phyloP scores from a whole-genome alignment of 1,139 yeast species.

The Ogataea hybrid region DNA sequence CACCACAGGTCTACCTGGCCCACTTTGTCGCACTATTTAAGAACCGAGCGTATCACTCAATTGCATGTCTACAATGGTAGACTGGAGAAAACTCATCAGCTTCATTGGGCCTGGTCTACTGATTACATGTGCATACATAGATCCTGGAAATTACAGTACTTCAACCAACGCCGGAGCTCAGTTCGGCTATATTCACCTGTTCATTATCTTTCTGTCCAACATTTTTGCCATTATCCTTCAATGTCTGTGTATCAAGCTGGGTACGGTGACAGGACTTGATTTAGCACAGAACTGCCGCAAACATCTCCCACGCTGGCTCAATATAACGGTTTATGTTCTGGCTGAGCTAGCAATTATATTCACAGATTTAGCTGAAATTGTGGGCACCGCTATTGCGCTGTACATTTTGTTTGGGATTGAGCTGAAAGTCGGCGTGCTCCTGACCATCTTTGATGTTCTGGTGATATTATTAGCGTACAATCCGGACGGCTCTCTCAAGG shows the following conservation, averaged over 20 bases:
- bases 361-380: slow-evolving; percentile 80
- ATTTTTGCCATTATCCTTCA: slow-evolving; percentile 72
- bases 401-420: slow-evolving; percentile 70
- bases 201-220: slow-evolving; percentile 63
- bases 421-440: slow-evolving; percentile 59
- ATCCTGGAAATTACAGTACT: slow-evolving; percentile 80
- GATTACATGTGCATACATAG: slow-evolving; percentile 78
- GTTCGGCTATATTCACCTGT: slow-evolving; percentile 61
- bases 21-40: background rate
- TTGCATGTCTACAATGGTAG: slow-evolving; percentile 6
- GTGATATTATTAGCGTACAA: slow-evolving; percentile 63
- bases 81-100: slow-evolving; percentile 44
- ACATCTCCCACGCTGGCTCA: slow-evolving; percentile 57
- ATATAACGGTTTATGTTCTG: slow-evolving; percentile 54
- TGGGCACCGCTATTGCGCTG: slow-evolving; percentile 75
- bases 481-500: slow-evolving; percentile 66
- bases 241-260: slow-evolving; percentile 68
- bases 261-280: slow-evolving; percentile 76
- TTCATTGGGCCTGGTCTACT: slow-evolving; percentile 81
- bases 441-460: slow-evolving; percentile 72
- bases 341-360: slow-evolving; percentile 79
- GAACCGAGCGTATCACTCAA: background rate
- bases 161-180: slow-evolving; percentile 79
- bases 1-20: too few relatives aligned
- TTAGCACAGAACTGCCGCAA: slow-evolving; percentile 73